Percentiles rank a stretch among this genome's conserved stretches.
phyloP scores from a whole-genome alignment of 768 basidiomycete species.

The Phaeotremella fagi region DNA sequence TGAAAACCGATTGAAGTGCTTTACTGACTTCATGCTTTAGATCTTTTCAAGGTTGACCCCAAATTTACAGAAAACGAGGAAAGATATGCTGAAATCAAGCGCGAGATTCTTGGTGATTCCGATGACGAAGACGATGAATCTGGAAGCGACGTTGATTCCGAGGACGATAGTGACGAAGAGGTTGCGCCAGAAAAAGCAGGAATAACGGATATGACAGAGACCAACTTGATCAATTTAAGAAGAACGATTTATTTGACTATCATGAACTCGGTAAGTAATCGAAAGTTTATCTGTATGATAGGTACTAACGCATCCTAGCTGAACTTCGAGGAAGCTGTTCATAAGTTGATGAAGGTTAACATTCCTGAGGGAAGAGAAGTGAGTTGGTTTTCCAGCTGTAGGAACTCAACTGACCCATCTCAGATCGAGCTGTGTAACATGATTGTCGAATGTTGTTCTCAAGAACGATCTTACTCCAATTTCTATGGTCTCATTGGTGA shows the following conservation, averaged over 20 bases:
- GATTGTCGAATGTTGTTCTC: slow-evolving; percentile 99
- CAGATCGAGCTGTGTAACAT: slow-evolving; percentile 95
- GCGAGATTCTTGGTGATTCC: slow-evolving; percentile 82
- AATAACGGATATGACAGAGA: slow-evolving; percentile 91
- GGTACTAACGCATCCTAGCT: slow-evolving; percentile 49
- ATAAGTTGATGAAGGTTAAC: slow-evolving; percentile 92
- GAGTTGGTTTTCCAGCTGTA: slow-evolving; percentile 19
- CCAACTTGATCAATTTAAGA: slow-evolving; percentile 90
- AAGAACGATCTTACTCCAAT: slow-evolving; percentile 95
- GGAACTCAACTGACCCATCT: slow-evolving; percentile 2
- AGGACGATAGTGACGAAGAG: slow-evolving; percentile 60
- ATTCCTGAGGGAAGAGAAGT: slow-evolving; percentile 92
- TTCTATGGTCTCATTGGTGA: slow-evolving; percentile 96
- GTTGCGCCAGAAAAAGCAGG: slow-evolving; percentile 71
- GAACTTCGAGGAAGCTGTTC: slow-evolving; percentile 97
- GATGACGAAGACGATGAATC: slow-evolving; percentile 53
- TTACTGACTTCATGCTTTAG: slow-evolving; percentile 50
- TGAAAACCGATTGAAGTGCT: neutral
- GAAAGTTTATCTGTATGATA: neutral
- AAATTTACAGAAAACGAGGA: slow-evolving; percentile 86
- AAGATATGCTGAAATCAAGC: slow-evolving; percentile 83
- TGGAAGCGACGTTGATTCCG: slow-evolving; percentile 54
- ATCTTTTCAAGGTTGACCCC: slow-evolving; percentile 92
- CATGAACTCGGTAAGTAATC: slow-evolving; percentile 72
- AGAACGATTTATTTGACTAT: slow-evolving; percentile 93